These are phyloP conservation scores for Coemansia sp. DNA, from an alignment of 371 early-diverging fungal species.

Conservation along the genomic window DNA sequence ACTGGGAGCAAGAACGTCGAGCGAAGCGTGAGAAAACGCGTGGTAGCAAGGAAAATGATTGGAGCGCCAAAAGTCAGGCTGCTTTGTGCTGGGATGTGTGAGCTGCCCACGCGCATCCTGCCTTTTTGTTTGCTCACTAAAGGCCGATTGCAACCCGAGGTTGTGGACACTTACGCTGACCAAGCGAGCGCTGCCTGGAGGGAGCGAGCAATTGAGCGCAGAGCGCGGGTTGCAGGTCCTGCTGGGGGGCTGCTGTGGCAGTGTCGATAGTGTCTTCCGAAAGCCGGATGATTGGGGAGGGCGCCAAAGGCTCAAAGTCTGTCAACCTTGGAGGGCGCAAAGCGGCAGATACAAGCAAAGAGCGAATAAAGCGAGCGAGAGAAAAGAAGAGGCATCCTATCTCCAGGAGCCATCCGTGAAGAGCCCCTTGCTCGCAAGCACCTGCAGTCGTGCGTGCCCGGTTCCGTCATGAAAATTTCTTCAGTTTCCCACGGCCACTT, in stretches of 20 bases:
- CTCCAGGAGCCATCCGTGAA: not conserved
- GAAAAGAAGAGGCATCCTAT: not conserved
- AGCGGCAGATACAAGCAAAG: not conserved
- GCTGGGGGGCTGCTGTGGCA: not conserved
- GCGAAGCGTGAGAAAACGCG: slow-evolving; percentile 3
- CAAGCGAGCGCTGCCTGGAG: not conserved
- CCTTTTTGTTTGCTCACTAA: no score
- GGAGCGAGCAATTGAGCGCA: not conserved
- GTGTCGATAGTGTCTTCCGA: not conserved
- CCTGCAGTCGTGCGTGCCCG: not conserved
- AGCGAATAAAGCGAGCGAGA: not conserved
- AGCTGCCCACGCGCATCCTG: not conserved
- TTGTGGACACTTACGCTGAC: slow-evolving; percentile 1
- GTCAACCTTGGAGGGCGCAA: no score
- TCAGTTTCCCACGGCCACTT: slow-evolving; percentile 3
- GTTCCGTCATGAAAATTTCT: not conserved
- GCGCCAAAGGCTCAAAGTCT: no score
- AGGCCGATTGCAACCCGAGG: not conserved
- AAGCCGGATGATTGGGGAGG: no score
- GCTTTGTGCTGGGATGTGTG: not conserved
- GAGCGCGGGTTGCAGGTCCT: no score
- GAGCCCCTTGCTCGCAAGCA: not conserved
- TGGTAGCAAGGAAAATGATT: not conserved
- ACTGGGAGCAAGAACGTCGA: not conserved
- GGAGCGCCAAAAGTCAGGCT: slow-evolving; percentile 7